Base-by-base conservation (phyloP, 1,139 yeast species). In the Scheffersomyces insectosa region DNA sequence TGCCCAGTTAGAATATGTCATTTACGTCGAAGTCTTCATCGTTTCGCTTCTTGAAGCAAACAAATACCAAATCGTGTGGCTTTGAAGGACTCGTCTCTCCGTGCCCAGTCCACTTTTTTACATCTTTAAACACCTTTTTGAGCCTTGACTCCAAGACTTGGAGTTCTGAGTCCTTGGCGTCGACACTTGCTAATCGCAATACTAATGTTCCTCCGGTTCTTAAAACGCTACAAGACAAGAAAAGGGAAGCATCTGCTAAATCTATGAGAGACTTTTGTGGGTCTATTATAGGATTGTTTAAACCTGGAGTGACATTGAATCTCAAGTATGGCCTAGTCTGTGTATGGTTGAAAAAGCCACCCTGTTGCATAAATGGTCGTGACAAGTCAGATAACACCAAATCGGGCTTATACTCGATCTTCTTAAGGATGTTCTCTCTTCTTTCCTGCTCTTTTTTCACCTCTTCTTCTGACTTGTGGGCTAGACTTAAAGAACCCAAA, bases 241-340 rank as follows among this genome's bases (percentile, higher is more conserved):
- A 72, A 46, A 93, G 67, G 0, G 97, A 91, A 0, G 98, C 97
- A 59, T 93, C 97, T 50, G 97, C 93, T 43, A 93, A 68, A 61
- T 91, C 97, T 25, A 73, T 53, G 3, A 65, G 50, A 23, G 72
- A 58, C 42, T 66, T 65, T 9, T 47, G 42, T 2, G 67, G 63
- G 15, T 66, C 57, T 3, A 51, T 46, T 10, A 60, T 49, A 0
- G 69, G 63, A 38, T 56, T 56, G 29, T 59, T 65, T 16, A 72
- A 53, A 1, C 62, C 60, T 1, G 52, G 51, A 38, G 66, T 64
- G 13, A 59, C 53, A 28, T 59, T 55, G 33, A 59, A 52, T 23
- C 78, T 48, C 13, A 66, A 51, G 46, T 79, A 84, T 11, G 97
- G 96, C 52, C 78, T 76, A 71, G 88, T 83, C 74, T 85, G 80